A percentile compares a stretch with the other conserved stretches of the same genome.
Conservation (phyloP, 768 basidiomycete genomes). For the Agaricus blazei region DNA sequence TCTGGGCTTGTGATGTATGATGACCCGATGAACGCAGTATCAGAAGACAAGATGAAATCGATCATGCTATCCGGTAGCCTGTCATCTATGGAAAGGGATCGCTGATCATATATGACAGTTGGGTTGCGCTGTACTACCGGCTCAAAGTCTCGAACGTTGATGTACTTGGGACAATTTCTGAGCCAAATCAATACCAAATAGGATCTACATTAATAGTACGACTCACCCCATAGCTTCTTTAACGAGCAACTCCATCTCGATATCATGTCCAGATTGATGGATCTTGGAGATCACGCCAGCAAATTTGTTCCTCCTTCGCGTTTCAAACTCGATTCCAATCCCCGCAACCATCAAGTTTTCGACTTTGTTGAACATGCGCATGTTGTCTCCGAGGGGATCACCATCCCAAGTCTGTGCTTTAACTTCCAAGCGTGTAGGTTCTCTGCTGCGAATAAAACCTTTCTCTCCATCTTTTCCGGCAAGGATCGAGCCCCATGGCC, state of each 20-base stretch:
- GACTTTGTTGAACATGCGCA: constrained; percentile 15
- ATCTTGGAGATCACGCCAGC: constrained; percentile 40
- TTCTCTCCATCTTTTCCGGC: constrained; percentile 37
- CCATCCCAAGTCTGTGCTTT: constrained; percentile 44
- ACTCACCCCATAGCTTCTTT: constrained; percentile 56
- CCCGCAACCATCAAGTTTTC: constrained; percentile 41
- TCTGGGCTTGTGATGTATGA: constrained; percentile 35
- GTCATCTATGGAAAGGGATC: constrained; percentile 27
- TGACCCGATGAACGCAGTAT: constrained; percentile 54
- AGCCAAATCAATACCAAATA: background rate
- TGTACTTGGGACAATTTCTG: constrained; percentile 71
- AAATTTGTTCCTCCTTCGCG: constrained; percentile 59
- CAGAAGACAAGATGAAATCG: constrained; percentile 39
- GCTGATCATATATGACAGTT: constrained; percentile 27
- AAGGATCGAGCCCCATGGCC: constrained; percentile 60
- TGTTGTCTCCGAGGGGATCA: constrained; percentile 45
- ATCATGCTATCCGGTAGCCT: constrained; percentile 47
- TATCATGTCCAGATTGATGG: constrained; percentile 19
- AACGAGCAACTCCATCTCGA: constrained; percentile 39
- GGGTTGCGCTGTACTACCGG: constrained; percentile 36
- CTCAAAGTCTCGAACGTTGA: constrained; percentile 49
- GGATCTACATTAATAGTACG: background rate
- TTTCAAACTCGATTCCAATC: constrained; percentile 53
- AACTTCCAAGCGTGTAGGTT: constrained; percentile 32
- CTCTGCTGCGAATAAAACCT: constrained; percentile 38